phyloP scores from a whole-genome alignment of 2,329 filamentous ascomycete species.

The Cadophora sp. region DNA sequence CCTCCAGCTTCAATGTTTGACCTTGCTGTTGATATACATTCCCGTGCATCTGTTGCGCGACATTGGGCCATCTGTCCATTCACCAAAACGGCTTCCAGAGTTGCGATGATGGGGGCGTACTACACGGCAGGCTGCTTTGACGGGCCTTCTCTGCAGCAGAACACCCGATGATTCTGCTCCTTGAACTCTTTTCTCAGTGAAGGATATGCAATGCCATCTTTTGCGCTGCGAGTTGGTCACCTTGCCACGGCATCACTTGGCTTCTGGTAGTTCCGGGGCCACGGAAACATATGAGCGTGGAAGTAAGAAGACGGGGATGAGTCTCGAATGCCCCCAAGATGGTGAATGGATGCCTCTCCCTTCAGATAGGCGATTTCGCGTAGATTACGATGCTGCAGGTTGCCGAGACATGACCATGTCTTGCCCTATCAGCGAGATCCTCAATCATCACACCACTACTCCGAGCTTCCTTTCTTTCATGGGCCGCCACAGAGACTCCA shows the following conservation, averaged over 20 bases:
- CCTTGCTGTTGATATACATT: neutral
- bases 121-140: neutral
- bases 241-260: neutral
- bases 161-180: neutral
- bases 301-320: neutral
- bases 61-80: neutral
- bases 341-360: too few relatives aligned
- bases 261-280: neutral
- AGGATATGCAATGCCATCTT: neutral
- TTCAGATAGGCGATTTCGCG: neutral
- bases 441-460: neutral
- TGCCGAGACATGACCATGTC: slow-evolving; percentile 12
- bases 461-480: neutral
- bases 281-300: neutral
- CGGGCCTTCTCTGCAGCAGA: neutral
- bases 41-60: neutral
- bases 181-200: neutral
- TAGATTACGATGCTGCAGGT: slow-evolving; percentile 4
- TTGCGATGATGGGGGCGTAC: neutral
- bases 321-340: neutral
- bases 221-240: too few relatives aligned
- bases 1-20: neutral
- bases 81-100: neutral
- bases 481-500: neutral
- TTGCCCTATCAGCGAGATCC: neutral